Evolutionary conservation across 306 rosid genomes (phyloP), one percentile per base, ranked within the genome.

Genomic region (Quercus variabilis): DNA sequence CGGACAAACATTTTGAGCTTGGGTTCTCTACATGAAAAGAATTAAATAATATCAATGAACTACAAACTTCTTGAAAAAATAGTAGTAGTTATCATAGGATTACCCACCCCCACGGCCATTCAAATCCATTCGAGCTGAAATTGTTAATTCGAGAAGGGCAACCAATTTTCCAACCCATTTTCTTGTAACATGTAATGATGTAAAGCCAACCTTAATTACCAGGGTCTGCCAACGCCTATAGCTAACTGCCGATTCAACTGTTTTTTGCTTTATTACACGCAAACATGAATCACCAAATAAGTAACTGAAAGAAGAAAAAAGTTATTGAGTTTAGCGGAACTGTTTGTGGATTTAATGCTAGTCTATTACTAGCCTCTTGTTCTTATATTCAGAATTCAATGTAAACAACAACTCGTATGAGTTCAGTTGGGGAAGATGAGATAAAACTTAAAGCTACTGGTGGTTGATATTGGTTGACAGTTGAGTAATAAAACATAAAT

Each of bases 391-490:
- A 35, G 73, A 78, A 83, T 76, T 81, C 63, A 84, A 82, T 82
- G 85, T 78, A 51, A 83, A 59, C 86, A 82, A 78, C 82, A 8
- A 85, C 78, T 64, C 21, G 33, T 26, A 78, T 55, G 74, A 46
- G 13, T 69, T 59, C 55, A 33, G 72, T 33, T 62, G 76, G 31
- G 17, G 73, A 68, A 63, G 80, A 72, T 28, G 74, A 57, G 58
- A 67, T 38, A 63, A 20, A 52, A 25, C 38, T 17, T n/a, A 14
- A 20, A 65, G 33, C 54, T 5, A 6, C 38, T 9, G 43, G 62
- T 68, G 55, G 84, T 79, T 83, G 58, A 28, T 49, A 84, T 69
- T 79, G 20, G 83, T 82, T 82, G 86, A 76, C 52, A 6, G 90
- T 82, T 87, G 86, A 75, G 75, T 65, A 62, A 46, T 14, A 77